These are phyloP conservation scores for Acanthamoeba triangularis DNA, from an alignment of 208 protist species.

Conservation along the genomic window DNA sequence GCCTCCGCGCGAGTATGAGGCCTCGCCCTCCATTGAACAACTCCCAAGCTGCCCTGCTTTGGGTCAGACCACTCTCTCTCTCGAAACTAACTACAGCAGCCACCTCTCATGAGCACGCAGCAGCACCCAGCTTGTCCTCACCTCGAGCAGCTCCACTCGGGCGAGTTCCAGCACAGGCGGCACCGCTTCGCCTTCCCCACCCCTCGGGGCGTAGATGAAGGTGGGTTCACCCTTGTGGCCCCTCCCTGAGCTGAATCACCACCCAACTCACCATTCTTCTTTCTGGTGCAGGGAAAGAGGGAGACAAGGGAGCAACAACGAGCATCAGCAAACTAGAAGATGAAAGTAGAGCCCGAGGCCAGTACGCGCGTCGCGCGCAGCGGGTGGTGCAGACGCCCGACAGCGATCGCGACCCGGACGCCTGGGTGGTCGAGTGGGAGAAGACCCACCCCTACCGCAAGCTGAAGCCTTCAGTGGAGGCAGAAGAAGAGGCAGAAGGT, in stretches of 20 bases:
- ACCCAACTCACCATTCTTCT: background rate
- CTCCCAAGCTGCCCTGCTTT: too few relatives aligned
- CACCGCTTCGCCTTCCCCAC: background rate
- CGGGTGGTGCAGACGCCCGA: background rate
- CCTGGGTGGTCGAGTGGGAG: slow-evolving; percentile 22
- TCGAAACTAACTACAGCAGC: too few relatives aligned
- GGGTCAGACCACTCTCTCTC: too few relatives aligned
- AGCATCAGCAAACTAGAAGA: background rate
- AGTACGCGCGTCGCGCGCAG: background rate
- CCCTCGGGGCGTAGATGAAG: background rate
- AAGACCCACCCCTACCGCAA: background rate
- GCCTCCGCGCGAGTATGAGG: too few relatives aligned
- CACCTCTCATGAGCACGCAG: too few relatives aligned
- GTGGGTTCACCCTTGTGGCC: background rate
- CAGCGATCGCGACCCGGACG: background rate
- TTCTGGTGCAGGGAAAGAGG: too few relatives aligned
- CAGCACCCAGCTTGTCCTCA: too few relatives aligned
- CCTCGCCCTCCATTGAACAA: too few relatives aligned
- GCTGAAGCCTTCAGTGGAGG: background rate
- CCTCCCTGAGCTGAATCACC: too few relatives aligned
- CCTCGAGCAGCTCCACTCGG: background rate
- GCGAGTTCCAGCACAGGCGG: background rate
- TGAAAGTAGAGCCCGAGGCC: background rate
- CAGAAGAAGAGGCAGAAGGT: background rate
- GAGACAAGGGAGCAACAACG: too few relatives aligned